Base-by-base conservation (phyloP, 2,329 filamentous ascomycete genomes). In the Tolypocladium cylindrosporum region DNA sequence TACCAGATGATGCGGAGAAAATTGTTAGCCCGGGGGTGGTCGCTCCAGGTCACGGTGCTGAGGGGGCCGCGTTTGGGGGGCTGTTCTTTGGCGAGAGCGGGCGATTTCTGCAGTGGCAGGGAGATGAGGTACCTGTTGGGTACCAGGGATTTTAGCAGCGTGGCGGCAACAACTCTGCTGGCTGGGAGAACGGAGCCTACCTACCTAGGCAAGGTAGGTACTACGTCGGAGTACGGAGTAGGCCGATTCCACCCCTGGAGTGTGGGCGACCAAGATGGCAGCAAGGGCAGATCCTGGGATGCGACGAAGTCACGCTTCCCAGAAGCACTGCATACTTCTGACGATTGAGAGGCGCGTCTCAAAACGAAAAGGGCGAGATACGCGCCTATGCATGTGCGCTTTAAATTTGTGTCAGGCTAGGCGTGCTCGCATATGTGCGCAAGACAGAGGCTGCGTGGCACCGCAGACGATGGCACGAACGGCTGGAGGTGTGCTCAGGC, bases 1-100 rank as follows among this genome's bases (percentile, higher is more conserved):
- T 52, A 37, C 50, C 52, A 42, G 43, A 42, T 21, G 57, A 54
- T 59, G 58, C 55, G 58, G 58, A 59, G 58, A 55, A 59, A 57
- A 52, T 59, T 59, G 51, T 24, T 45, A 55, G 52, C 10, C 37
- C 37, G 48, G 34, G 27, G 19, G 24, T n/a, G 40, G 53, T 43
- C 21, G 14, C 53, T 5, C 8, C 24, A 13, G 24, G 53, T 34
- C 53, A 41, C 53, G 9, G 8, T 11, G 39, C 39, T 24, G 36
- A 31, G 24, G 10, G 39, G 39, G 39, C 5, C 39, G 37, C 36
- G 21, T 24, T 31, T n/a, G n/a, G 41, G 34, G 31, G 8, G 21
- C 21, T 19, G 21, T 16, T 19, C 13, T 16, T 1, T 16, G 52
- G 37, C n/a, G n/a, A 13, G n/a, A 24, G 34, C 37, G 16, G 39